These are phyloP conservation scores for Mycena sp. DNA, from an alignment of 1,284 basidiomycete species.

Conservation along the genomic window DNA sequence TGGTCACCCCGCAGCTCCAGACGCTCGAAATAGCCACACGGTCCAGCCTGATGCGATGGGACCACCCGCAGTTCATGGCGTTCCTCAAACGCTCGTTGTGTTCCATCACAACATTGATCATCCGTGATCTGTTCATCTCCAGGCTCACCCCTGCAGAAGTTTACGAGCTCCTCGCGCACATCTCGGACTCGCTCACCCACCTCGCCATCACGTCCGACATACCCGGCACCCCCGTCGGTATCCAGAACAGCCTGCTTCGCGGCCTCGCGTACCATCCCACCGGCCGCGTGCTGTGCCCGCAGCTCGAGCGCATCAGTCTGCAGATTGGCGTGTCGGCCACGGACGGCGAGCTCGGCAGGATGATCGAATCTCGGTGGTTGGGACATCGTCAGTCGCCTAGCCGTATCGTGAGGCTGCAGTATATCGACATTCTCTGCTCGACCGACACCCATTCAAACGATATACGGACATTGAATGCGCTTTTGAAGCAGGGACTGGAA, in stretches of 20 bases:
- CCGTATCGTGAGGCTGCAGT: slow-evolving; percentile 7
- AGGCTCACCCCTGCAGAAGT: slow-evolving; percentile 10
- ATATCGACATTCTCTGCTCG: slow-evolving; percentile 13
- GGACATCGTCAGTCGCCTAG: slow-evolving; percentile 11
- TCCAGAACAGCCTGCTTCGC: slow-evolving; percentile 10
- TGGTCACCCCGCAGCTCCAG: slow-evolving; percentile 11
- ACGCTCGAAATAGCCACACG: slow-evolving; percentile 22
- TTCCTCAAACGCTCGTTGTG: slow-evolving; percentile 23
- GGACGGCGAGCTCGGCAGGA: slow-evolving; percentile 20
- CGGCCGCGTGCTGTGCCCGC: slow-evolving; percentile 14
- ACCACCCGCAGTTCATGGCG: slow-evolving; percentile 21
- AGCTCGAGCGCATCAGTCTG: slow-evolving; percentile 15
- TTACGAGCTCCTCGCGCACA: slow-evolving; percentile 2
- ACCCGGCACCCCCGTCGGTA: slow-evolving; percentile 20
- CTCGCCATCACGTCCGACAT: slow-evolving; percentile 25
- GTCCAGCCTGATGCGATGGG: slow-evolving; percentile 24
- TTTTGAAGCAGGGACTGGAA: slow-evolving; percentile 10
- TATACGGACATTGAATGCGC: background rate
- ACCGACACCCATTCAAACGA: slow-evolving; percentile 17
- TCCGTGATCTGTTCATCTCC: slow-evolving; percentile 27
- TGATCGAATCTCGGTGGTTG: slow-evolving; percentile 21
- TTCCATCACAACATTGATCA: slow-evolving; percentile 14
- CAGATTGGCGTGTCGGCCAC: slow-evolving; percentile 18
- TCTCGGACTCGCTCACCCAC: slow-evolving; percentile 17
- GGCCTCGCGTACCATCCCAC: slow-evolving; percentile 4